Evolutionary conservation across 768 basidiomycete species (phyloP).

Genomic region (Dioszegia hungarica): DNA sequence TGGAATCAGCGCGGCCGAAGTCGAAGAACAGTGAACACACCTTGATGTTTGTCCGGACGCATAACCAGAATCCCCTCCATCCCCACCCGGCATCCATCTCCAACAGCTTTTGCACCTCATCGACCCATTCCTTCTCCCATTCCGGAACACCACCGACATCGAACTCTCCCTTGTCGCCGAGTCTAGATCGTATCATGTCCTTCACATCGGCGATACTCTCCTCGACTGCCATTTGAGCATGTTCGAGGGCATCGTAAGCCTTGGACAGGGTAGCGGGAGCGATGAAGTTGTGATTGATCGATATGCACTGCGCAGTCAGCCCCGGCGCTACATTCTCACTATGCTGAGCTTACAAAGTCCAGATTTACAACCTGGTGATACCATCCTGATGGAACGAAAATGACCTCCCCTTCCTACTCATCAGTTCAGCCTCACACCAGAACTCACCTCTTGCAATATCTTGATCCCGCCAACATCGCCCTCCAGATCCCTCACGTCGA

Average conservation of each 20-base stretch:
- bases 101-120: constrained; percentile 41
- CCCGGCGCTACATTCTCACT: background rate
- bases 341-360: constrained; percentile 40
- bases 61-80: constrained; percentile 42
- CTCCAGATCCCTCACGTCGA: constrained; percentile 40
- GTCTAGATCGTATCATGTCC: constrained; percentile 29
- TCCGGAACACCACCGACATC: background rate
- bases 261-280: constrained; percentile 32
- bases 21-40: constrained; percentile 10
- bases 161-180: background rate
- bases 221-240: constrained; percentile 45
- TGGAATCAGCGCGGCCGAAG: background rate
- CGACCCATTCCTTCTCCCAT: constrained; percentile 45
- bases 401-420: constrained; percentile 43
- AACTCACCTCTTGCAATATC: constrained; percentile 33
- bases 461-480: constrained; percentile 20
- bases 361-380: constrained; percentile 47
- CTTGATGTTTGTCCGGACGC: constrained; percentile 26
- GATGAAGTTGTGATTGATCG: constrained; percentile 50
- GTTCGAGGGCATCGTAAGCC: constrained; percentile 46
- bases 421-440: background rate
- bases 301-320: constrained; percentile 37
- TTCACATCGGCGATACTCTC: constrained; percentile 39
- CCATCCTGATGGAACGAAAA: constrained; percentile 49
- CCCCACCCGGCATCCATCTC: constrained; percentile 46